A percentile compares a stretch with the other conserved stretches of the same genome.
These are phyloP conservation scores for Margaritispora aquatica DNA, from an alignment of 495 filamentous ascomycete species.

Conservation along the genomic window DNA sequence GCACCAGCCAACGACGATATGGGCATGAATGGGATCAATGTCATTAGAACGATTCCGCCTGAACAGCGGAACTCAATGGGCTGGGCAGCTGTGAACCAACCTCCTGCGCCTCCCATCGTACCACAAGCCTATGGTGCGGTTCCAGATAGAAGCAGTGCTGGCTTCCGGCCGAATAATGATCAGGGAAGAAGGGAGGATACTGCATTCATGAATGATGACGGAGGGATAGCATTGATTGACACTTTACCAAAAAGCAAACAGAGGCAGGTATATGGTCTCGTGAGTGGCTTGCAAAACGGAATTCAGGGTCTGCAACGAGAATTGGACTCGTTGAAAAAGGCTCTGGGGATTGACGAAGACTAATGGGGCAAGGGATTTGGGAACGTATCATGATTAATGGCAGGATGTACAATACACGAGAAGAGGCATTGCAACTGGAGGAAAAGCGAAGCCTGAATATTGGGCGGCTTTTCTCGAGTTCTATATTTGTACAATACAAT, in stretches of 20 bases:
- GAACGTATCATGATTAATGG: not conserved
- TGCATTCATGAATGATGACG: constrained; percentile 8
- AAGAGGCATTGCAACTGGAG: no score
- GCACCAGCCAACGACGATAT: constrained; percentile 15
- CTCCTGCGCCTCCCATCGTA: not conserved
- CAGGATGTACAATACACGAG: not conserved
- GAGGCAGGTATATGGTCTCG: constrained; percentile 20
- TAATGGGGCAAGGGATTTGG: not conserved
- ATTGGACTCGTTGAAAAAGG: constrained; percentile 20
- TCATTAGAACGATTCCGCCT: not conserved
- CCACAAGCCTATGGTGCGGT: not conserved
- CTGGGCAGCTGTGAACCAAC: constrained; percentile 23
- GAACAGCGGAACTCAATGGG: constrained; percentile 6
- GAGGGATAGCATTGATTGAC: constrained; percentile 19
- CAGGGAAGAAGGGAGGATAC: constrained; percentile 16
- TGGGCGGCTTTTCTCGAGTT: no score
- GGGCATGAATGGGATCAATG: constrained; percentile 4
- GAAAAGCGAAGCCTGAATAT: no score
- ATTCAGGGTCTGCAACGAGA: constrained; percentile 23
- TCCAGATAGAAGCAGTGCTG: not conserved
- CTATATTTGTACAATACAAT: not conserved
- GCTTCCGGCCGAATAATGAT: constrained; percentile 5
- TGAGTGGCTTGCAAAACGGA: constrained; percentile 20
- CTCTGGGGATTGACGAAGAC: constrained; percentile 23
- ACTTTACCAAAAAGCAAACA: constrained; percentile 21